Base-by-base conservation (phyloP, 2,329 filamentous ascomycete genomes). In the Colletotrichum lupini region DNA sequence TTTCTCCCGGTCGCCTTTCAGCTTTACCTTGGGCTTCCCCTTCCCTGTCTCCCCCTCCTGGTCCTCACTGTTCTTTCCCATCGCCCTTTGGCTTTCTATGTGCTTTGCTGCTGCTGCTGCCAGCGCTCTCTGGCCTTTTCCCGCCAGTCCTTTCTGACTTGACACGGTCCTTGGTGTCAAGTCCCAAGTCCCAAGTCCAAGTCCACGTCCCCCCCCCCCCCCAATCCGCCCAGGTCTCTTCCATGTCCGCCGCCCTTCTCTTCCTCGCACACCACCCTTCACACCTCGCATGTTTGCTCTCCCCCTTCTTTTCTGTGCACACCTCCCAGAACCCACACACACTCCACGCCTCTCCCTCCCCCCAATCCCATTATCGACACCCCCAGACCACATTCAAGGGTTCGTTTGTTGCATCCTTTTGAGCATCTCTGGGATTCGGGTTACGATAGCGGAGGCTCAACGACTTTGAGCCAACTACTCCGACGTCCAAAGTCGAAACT, bases 361-460 rank as follows among this genome's bases (percentile, higher is more conserved):
- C 79, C 79, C 80, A 82, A 83, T 83, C 79, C 78, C 80, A 82
- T 83, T 83, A 83, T 82, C 82, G 82, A 83, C 82, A 83, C 82
- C 80, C 82, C 82, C 82, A 73, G 67, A 72, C 74, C 66, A 71
- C 73, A 73, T 67, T 72, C 74, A 72, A 75, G 73, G 74, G 74
- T 73, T 75, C 69, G 74, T 75, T 74, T 60, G 57, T 75, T 72
- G 73, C 68, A 72, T 74, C 72, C 63, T 74, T 74, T 68, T 42
- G 58, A 52, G 59, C 73, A 74, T 73, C 73, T 69, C 60, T 64
- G 55, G 56, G 70, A 70, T 73, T 70, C 60, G 70, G 35, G 35
- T 73, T 59, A 73, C 60, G 70, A 73, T 70, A 73, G 70, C 70
- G 67, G 70, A 73, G 70, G 70, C 70, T 73, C 60, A 42, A 70